Percentiles rank a stretch among this genome's conserved stretches.
These are phyloP conservation scores for Talaromyces sp. DNA, from an alignment of 2,329 filamentous ascomycete genomes.

Conservation along the genomic window DNA sequence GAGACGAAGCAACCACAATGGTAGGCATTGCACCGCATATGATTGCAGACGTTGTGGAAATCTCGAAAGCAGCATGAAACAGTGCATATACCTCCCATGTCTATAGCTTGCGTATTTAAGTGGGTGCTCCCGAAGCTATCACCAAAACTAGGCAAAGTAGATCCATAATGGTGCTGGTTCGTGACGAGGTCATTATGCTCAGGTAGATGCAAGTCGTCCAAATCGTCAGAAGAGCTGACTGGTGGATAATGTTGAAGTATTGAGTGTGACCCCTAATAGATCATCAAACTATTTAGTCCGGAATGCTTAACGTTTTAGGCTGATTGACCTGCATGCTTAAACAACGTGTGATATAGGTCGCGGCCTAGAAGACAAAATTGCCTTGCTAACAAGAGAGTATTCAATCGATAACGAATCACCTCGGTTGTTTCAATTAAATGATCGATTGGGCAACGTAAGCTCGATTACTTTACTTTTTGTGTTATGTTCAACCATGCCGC, in stretches of 20 bases:
- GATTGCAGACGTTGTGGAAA: neutral
- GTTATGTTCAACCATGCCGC: neutral
- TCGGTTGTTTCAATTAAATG: neutral
- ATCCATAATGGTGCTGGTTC: neutral
- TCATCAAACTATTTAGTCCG: neutral
- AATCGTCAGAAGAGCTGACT: neutral
- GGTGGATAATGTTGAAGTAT: neutral
- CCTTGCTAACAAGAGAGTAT: no score
- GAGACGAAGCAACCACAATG: neutral
- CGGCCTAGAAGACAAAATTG: neutral
- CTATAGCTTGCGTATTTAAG: neutral
- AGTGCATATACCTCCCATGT: neutral
- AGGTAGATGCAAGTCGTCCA: neutral
- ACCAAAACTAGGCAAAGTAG: neutral
- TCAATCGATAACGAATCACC: neutral
- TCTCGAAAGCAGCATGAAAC: neutral
- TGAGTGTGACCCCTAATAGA: neutral
- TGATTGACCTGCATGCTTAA: neutral
- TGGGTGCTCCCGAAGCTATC: neutral
- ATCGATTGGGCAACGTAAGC: neutral
- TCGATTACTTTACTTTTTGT: neutral
- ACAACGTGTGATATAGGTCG: neutral
- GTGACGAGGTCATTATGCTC: neutral
- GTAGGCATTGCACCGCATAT: neutral
- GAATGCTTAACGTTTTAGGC: neutral